Conservation (phyloP, 106 monocot genomes). For the Allium fistulosum region DNA sequence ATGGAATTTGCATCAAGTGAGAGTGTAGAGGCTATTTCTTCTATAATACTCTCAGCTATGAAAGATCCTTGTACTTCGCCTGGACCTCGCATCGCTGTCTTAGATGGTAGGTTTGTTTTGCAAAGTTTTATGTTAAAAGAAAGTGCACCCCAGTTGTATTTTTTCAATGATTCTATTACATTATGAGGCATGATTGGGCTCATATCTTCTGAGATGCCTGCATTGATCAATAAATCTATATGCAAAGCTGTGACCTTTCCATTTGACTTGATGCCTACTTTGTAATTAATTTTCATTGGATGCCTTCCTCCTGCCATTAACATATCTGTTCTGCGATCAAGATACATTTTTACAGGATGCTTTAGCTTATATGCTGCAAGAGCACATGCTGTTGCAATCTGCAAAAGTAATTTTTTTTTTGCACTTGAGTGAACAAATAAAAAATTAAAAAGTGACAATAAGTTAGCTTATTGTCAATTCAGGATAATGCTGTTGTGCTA, state of each 20-base stretch:
- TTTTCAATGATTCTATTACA: conserved; percentile 44
- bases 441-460: background rate
- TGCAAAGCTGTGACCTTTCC: conserved; percentile 83
- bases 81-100: conserved; percentile 67
- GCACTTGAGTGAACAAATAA: background rate
- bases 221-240: conserved; percentile 63
- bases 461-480: no score
- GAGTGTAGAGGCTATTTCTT: conserved; percentile 67
- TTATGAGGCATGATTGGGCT: conserved; percentile 34
- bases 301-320: conserved; percentile 73
- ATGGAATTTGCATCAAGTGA: conserved; percentile 33
- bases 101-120: conserved; percentile 59
- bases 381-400: conserved; percentile 83
- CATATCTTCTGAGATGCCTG: conserved; percentile 51
- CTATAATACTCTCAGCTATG: conserved; percentile 75
- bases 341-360: conserved; percentile 69
- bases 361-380: conserved; percentile 70
- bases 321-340: conserved; percentile 92
- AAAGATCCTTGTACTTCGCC: conserved; percentile 81
- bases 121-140: conserved; percentile 67
- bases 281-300: conserved; percentile 73
- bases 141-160: conserved; percentile 87
- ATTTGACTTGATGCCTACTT: conserved; percentile 63
- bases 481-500: no score
- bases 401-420: background rate